phyloP scores from a whole-genome alignment of 2,329 filamentous ascomycete genomes.

The Sporothrix curviconia region DNA sequence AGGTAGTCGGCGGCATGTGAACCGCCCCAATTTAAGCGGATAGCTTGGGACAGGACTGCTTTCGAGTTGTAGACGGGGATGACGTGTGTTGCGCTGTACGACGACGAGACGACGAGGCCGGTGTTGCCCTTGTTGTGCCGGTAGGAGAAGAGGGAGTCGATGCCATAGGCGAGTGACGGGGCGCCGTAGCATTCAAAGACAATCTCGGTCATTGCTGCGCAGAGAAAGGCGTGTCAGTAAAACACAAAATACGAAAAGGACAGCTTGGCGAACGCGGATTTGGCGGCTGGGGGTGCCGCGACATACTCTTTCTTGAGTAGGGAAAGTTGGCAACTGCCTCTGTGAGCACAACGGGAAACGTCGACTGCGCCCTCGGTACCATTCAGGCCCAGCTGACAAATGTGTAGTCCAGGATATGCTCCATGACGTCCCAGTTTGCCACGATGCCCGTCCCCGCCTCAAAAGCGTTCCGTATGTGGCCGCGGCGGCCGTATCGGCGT shows the following conservation, averaged over 20 bases:
- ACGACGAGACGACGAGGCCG: constrained; percentile 84
- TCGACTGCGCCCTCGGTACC: constrained; percentile 67
- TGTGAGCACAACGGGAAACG: constrained; percentile 86
- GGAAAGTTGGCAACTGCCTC: constrained; percentile 86
- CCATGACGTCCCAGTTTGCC: constrained; percentile 97
- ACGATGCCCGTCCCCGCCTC: constrained; percentile 86
- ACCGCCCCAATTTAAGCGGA: constrained; percentile 89
- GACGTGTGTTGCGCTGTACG: constrained; percentile 87
- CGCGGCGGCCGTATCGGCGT: constrained; percentile 88
- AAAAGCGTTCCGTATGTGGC: constrained; percentile 85
- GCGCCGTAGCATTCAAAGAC: constrained; percentile 93
- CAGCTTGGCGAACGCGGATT: too few species aligned
- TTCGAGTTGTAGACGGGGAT: constrained; percentile 88
- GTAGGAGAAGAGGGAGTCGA: constrained; percentile 96
- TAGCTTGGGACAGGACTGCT: constrained; percentile 76
- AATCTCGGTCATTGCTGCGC: constrained; percentile 87
- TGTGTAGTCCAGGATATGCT: constrained; percentile 86
- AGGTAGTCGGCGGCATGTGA: constrained; percentile 86
- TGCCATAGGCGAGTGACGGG: constrained; percentile 84
- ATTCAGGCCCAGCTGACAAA: constrained; percentile 87
- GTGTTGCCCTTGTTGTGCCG: constrained; percentile 82
- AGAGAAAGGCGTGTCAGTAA: not conserved
- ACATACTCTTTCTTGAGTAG: constrained; percentile 80
- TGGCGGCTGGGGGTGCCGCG: not conserved
- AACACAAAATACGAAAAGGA: not conserved